Evolutionary conservation across 768 basidiomycete genomes (phyloP), one percentile per base, ranked within the genome.

Genomic region (Clavulina sp.): DNA sequence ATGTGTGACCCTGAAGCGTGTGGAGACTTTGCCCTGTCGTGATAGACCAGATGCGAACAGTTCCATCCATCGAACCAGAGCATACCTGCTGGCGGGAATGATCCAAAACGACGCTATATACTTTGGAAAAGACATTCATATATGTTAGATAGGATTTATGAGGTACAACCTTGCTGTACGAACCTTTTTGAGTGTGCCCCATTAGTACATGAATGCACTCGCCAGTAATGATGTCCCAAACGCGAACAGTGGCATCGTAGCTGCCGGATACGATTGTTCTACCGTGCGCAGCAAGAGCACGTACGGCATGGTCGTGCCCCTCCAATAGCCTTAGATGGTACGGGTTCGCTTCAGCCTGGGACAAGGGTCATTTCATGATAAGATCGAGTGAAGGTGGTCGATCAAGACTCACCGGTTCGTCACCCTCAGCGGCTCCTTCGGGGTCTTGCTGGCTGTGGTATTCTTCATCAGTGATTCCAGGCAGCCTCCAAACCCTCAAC

Each of bases 51-150:
- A 99, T 78, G 47, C 87, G 85, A 56, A 97, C 92, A 1, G 87
- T 92, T 43, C 88, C 85, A 64, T 97, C 93, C 92, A 96, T 93
- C 3, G 92, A 96, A 5, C 93, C 93, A 2, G 95, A 97, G 57
- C 87, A 91, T 26, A 88, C 88, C 62, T 91, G 85, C 50, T 87
- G 79, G 19, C 91, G 84, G 44, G 71, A 69, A 36, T 80, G 73
- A 63, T 97, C 93, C 34, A 92, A 74, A 7, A 92, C 89, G 49
- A 97, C 87, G 63, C 85, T 89, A 70, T 97, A 97, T 3, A 97
- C 93, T 91, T 64, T 51, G 46, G 26, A 16, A 36, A 7, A 36
- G 33, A 4, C 13, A 26, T 18, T 5, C 31, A 28, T 28, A 5
- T 9, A 6, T 16, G 5, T 29, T 5, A 16, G 16, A 28, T 26